These are phyloP conservation scores for Triadica sebifera DNA, from an alignment of 345 rosid species.

Conservation along the genomic window DNA sequence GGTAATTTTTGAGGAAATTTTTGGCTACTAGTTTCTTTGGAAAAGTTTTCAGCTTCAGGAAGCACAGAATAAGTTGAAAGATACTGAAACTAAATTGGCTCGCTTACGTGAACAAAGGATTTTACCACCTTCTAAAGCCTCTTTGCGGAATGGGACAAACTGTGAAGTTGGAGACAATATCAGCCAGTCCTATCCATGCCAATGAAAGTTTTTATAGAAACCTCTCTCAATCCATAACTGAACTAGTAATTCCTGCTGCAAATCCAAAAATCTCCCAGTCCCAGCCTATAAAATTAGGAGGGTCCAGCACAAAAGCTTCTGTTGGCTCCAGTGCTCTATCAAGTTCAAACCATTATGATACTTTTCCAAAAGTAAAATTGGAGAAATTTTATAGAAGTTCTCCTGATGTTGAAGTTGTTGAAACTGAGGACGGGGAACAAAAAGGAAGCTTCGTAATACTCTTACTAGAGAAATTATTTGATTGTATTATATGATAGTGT, in stretches of 20 bases:
- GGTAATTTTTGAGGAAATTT: neutral
- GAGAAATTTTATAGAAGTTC: slow-evolving; percentile 42
- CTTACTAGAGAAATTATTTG: neutral
- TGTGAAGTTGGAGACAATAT: slow-evolving; percentile 23
- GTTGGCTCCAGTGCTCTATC: slow-evolving; percentile 26
- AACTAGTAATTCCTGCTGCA: slow-evolving; percentile 49
- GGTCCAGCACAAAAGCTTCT: slow-evolving; percentile 36
- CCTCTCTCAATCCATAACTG: slow-evolving; percentile 17
- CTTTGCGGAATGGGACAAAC: slow-evolving; percentile 25
- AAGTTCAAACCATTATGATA: slow-evolving; percentile 24
- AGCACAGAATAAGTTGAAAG: slow-evolving; percentile 58
- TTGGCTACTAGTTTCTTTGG: slow-evolving; percentile 13
- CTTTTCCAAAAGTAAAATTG: slow-evolving; percentile 32
- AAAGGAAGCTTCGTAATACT: slow-evolving; percentile 66
- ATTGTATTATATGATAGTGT: neutral
- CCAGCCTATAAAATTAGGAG: slow-evolving; percentile 32
- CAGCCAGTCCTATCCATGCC: slow-evolving; percentile 25
- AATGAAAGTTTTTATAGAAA: slow-evolving; percentile 1
- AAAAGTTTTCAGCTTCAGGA: slow-evolving; percentile 51
- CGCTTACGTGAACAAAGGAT: slow-evolving; percentile 45
- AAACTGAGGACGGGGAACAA: slow-evolving; percentile 46
- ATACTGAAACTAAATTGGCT: slow-evolving; percentile 53
- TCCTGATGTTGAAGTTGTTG: slow-evolving; percentile 28
- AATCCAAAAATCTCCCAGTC: slow-evolving; percentile 38
- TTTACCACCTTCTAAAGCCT: slow-evolving; percentile 24